phyloP scores from a whole-genome alignment of 2,329 filamentous ascomycete species.

The Exophiala lecanii-corni region DNA sequence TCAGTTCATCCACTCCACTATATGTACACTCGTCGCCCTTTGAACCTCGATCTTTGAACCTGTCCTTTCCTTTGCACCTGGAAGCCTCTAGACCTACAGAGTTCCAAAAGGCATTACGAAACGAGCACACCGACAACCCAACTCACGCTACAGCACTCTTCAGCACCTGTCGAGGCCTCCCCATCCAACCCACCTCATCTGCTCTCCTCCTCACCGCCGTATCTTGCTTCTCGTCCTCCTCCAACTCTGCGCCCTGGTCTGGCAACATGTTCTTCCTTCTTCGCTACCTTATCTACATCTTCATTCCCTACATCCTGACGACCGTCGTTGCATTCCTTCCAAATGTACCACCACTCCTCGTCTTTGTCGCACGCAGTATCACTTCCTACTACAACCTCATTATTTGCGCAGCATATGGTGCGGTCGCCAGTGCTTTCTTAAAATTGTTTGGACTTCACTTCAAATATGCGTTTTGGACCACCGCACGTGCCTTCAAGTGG shows the following conservation, averaged over 20 bases:
- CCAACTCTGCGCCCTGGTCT: neutral
- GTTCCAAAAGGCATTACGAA: too few species aligned
- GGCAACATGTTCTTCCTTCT: slow-evolving; percentile 28
- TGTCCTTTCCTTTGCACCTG: too few species aligned
- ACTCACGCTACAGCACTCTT: too few species aligned
- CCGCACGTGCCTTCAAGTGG: slow-evolving; percentile 73
- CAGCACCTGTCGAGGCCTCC: too few species aligned
- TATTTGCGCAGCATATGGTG: slow-evolving; percentile 64
- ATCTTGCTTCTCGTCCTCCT: neutral
- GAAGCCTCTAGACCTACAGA: too few species aligned
- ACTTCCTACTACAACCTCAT: slow-evolving; percentile 43
- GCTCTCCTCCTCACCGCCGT: neutral
- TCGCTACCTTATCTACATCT: slow-evolving; percentile 39
- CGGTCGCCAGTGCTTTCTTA: slow-evolving; percentile 66
- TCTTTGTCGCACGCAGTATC: slow-evolving; percentile 44
- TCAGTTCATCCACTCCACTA: too few species aligned
- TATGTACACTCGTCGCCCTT: too few species aligned
- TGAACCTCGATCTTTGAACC: too few species aligned
- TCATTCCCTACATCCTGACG: slow-evolving; percentile 60
- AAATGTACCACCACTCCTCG: slow-evolving; percentile 30
- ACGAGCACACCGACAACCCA: too few species aligned
- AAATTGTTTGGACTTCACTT: slow-evolving; percentile 63
- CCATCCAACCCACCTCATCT: neutral
- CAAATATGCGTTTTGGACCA: slow-evolving; percentile 79
- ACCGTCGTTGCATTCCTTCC: slow-evolving; percentile 50